Evolutionary conservation across 1,139 yeast species (phyloP), one percentile per base, ranked within the genome.

Genomic region (Trichomonascaceae sp.): DNA sequence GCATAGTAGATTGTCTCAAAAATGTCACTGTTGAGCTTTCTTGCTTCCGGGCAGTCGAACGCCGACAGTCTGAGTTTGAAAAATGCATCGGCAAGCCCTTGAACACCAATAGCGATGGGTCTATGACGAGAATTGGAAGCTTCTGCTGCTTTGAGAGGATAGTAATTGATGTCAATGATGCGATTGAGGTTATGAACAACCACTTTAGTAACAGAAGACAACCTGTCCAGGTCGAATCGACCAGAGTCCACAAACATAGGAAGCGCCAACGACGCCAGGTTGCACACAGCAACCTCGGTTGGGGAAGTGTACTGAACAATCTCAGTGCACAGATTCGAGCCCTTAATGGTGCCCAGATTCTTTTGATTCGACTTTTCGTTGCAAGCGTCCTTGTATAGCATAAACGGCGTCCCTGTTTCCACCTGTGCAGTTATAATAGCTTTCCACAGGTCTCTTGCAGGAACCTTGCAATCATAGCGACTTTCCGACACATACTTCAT

Each of bases 1-100:
- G 76, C 87, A 48, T 79, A 87, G 50, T 79, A 79, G 17, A 79
- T 76, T n/a, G 89, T 79, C 56, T 79, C 92, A 53, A 78, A 79
- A 18, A 79, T 74, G 48, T 75, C 80, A 28, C 65, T 63, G 54
- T 79, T 79, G 40, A 79, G 59, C 29, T 55, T 57, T 39, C 62
- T 64, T 3, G 89, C 85, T 40, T 67, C 72, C 6, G 52, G 56
- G 15, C 79, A 71, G 41, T 75, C 85, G 53, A 77, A 79, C 11
- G 87, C 80, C 23, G 23, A 11, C 36, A 78, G 46, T 49, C 84
- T 62, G 42, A 78, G 58, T 37, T 65, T 61, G 63, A 74, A 64
- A 48, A 76, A 77, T 25, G 73, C 62, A 52, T 79, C 92, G 9
- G 92, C 85, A 36, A 79, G 62, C 26, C 92, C 92, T 54, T 79